Conservation (phyloP, 2,329 filamentous ascomycete genomes). For the Blumeriella jaapii region DNA sequence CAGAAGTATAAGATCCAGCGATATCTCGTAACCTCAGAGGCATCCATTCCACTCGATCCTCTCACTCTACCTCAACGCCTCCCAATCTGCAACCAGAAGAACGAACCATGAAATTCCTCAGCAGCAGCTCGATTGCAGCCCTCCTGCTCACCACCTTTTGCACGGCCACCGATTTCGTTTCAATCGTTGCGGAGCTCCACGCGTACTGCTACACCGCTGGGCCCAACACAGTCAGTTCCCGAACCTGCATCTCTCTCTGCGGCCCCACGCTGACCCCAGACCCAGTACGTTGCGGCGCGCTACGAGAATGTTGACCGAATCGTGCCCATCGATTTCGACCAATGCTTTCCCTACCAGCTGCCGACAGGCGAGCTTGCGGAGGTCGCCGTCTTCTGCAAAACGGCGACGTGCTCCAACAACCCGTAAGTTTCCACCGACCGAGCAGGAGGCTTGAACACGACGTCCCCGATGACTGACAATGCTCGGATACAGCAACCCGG, state of each 20-base stretch:
- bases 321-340: not conserved
- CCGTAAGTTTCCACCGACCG: not conserved
- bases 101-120: not conserved
- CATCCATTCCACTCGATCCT: no score
- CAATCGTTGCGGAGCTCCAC: not conserved
- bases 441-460: not conserved
- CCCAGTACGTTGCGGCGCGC: slow-evolving; percentile 2
- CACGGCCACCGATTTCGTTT: not conserved
- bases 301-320: not conserved
- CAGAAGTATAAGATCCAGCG: no score
- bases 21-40: no score
- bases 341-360: slow-evolving; percentile 3
- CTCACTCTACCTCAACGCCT: no score
- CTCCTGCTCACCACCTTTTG: not conserved
- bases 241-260: no score
- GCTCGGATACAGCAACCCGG: not conserved
- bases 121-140: not conserved
- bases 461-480: not conserved
- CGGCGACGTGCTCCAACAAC: slow-evolving; percentile 1
- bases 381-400: slow-evolving; percentile 3
- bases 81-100: no score
- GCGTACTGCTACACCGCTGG: not conserved
- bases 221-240: not conserved
- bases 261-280: not conserved
- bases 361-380: not conserved